Evolutionary conservation across 345 rosid species (phyloP).

Genomic region (Microcos paniculata): DNA sequence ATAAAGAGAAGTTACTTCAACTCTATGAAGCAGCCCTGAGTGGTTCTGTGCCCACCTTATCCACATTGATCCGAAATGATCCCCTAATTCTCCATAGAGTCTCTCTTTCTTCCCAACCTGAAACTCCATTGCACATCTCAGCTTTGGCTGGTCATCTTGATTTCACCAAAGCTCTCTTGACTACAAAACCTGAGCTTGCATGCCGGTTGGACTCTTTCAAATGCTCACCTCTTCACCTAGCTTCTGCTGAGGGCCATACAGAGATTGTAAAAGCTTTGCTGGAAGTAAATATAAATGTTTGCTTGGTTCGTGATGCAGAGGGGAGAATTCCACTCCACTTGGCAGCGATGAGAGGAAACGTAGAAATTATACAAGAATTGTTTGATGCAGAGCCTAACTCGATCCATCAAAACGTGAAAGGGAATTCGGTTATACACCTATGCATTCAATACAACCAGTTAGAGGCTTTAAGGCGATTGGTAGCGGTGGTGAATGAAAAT

Average conservation of each 20-base stretch:
- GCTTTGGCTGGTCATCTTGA: slow-evolving; percentile 9
- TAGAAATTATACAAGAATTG: background rate
- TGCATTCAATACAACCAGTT: slow-evolving; percentile 19
- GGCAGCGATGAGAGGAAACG: slow-evolving; percentile 1
- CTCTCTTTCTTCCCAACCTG: background rate
- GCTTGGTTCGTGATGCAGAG: background rate
- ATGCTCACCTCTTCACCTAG: slow-evolving; percentile 13
- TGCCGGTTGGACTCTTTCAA: background rate
- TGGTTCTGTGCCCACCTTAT: background rate
- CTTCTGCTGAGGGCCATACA: slow-evolving; percentile 8
- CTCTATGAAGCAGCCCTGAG: background rate
- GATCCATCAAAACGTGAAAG: too few relatives aligned
- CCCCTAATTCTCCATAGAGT: slow-evolving; percentile 3
- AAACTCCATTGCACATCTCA: slow-evolving; percentile 13
- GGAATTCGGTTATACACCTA: slow-evolving; percentile 26
- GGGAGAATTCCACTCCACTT: slow-evolving; percentile 17
- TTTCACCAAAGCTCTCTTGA: background rate
- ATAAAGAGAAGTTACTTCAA: background rate
- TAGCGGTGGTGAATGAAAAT: background rate
- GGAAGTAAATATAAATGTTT: background rate
- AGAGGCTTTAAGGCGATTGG: slow-evolving; percentile 17
- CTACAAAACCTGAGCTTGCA: background rate
- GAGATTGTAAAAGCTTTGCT: slow-evolving; percentile 1
- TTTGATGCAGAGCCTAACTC: background rate
- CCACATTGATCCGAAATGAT: background rate